These are phyloP conservation scores for Pseudomassariella vexata DNA, from an alignment of 2,329 filamentous ascomycete genomes.

Conservation along the genomic window DNA sequence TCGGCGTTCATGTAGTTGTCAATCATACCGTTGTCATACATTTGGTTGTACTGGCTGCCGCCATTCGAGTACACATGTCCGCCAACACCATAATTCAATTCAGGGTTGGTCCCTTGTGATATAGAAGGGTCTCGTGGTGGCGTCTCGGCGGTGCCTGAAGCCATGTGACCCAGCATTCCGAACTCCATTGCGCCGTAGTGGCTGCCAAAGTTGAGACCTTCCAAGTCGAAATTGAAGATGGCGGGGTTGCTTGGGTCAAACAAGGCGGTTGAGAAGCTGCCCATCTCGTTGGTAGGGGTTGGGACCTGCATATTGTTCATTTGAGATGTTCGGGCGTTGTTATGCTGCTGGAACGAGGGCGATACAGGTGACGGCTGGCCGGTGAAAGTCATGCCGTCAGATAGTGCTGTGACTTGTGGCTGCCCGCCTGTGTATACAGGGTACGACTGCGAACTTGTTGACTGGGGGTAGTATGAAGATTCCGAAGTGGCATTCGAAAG, in stretches of 20 bases:
- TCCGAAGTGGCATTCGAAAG: slow-evolving; percentile 42
- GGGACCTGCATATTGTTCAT: slow-evolving; percentile 42
- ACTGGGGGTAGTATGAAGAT: slow-evolving; percentile 42
- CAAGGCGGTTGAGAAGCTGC: slow-evolving; percentile 48
- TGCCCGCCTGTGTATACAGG: slow-evolving; percentile 45
- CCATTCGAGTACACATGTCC: slow-evolving; percentile 46
- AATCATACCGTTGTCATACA: slow-evolving; percentile 46
- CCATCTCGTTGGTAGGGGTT: slow-evolving; percentile 44
- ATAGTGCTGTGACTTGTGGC: slow-evolving; percentile 36
- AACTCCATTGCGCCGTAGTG: slow-evolving; percentile 95
- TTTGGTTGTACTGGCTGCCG: slow-evolving; percentile 40
- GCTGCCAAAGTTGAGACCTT: slow-evolving; percentile 90
- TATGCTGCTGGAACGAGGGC: slow-evolving; percentile 59
- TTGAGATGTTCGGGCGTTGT: slow-evolving; percentile 37
- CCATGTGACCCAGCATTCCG: slow-evolving; percentile 94
- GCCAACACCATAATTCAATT: slow-evolving; percentile 33
- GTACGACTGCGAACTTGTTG: slow-evolving; percentile 37
- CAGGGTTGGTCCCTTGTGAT: slow-evolving; percentile 30
- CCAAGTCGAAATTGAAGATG: slow-evolving; percentile 92
- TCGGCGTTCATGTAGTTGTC: slow-evolving; percentile 50
- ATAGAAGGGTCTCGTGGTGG: slow-evolving; percentile 59
- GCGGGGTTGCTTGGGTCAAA: slow-evolving; percentile 92
- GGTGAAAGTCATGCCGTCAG: slow-evolving; percentile 50
- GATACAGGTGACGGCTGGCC: slow-evolving; percentile 69
- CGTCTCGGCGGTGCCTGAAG: slow-evolving; percentile 78